phyloP scores from a whole-genome alignment of 305 asterid genomes.

The Fraxinus xanthoxyloides region DNA sequence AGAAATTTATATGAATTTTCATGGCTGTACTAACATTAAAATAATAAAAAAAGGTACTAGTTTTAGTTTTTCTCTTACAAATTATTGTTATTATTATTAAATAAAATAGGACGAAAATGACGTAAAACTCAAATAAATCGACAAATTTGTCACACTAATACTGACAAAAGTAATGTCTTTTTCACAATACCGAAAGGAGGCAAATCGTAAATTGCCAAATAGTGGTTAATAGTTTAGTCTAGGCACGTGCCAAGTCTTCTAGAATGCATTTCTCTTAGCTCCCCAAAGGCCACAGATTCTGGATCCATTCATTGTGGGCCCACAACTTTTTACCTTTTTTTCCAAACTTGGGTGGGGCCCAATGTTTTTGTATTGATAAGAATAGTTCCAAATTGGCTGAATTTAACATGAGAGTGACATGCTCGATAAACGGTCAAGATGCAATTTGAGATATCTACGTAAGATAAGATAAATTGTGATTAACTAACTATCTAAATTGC shows the following conservation, averaged over 20 bases:
- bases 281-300: constrained; percentile 12
- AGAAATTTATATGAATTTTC: not conserved
- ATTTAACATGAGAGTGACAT: not conserved
- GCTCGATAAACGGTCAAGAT: not conserved
- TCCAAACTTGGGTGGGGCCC: not conserved
- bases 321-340: not conserved
- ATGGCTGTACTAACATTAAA: not conserved
- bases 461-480: not conserved
- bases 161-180: not conserved
- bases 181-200: not conserved
- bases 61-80: no score
- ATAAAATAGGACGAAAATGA: no score
- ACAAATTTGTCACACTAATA: not conserved
- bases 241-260: constrained; percentile 37
- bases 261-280: constrained; percentile 31
- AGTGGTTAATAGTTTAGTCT: not conserved
- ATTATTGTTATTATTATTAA: no score
- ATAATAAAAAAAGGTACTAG: no score
- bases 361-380: not conserved
- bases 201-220: not conserved
- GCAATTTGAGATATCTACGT: not conserved
- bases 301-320: not conserved
- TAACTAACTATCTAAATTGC: not conserved
- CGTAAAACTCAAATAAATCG: not conserved
- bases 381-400: not conserved